Base-by-base conservation (phyloP, 208 protist species). In the Blastocrithidia nonstop region DNA sequence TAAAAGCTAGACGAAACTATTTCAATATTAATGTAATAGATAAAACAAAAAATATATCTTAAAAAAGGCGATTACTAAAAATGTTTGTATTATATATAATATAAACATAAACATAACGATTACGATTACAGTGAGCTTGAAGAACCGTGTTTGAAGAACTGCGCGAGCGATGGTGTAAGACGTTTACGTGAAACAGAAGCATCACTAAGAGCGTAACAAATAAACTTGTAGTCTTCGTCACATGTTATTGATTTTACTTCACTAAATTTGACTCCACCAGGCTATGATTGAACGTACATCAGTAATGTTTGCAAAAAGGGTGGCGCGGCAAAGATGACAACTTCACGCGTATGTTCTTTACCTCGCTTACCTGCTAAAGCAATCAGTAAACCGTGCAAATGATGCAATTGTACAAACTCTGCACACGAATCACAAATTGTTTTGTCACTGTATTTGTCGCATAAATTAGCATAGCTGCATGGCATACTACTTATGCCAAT, bases 401-500 rank as follows among this genome's bases (percentile, higher is more conserved):
- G 23, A 5, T 59, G 55, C n/a, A 57, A 22, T 13, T 48, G 29
- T 6, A 74, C 35, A 44, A 77, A 91, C 7, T 59, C 41, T 1
- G 56, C 41, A 28, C 71, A 71, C 9, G 32, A 52, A 7, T 33
- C 17, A n/a, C 54, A 36, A 22, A 87, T 50, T 16, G 44, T 4
- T 11, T 53, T n/a, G 16, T 50, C 40, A 20, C 21, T 37, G 50
- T 68, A 76, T 5, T 46, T 40, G 11, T 43, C 24, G 21, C 66
- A 29, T 28, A 85, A 61, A 49, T 79, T 48, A 25, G 63, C 50
- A 25, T 70, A 81, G 9, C 66, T 66, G 45, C 74, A 88, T 4
- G 83, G 60, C 16, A 88, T 62, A 44, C 75, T 88, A 51, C 71
- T 82, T 4, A 84, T 88, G 17, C 83, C 83, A 3, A 65, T 62